Conservation (phyloP, 768 basidiomycete species). For the Tricholoma flavovirens region DNA sequence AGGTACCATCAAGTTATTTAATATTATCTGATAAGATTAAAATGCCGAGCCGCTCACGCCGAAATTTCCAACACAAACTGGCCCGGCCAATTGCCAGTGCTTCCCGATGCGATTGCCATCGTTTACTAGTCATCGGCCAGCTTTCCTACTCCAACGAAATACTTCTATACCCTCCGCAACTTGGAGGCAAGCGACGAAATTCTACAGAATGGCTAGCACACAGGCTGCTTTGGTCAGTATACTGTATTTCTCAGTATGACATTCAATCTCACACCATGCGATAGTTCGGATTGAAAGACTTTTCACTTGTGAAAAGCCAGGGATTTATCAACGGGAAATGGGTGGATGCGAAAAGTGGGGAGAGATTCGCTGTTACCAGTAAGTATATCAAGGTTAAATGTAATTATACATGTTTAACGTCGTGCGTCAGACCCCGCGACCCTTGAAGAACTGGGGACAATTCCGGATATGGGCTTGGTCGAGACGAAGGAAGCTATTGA, state of each 20-base stretch:
- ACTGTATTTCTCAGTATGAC: neutral
- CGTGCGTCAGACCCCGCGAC: slow-evolving; percentile 78
- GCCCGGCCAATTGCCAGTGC: neutral
- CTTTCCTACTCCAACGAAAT: slow-evolving; percentile 22
- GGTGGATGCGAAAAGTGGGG: slow-evolving; percentile 72
- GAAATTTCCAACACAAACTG: no score
- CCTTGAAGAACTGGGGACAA: slow-evolving; percentile 70
- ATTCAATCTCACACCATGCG: neutral
- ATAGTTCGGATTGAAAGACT: slow-evolving; percentile 75
- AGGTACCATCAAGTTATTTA: no score
- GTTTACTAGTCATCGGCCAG: slow-evolving; percentile 19
- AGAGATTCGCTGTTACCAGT: slow-evolving; percentile 75
- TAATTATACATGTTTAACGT: neutral
- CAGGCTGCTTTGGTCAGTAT: slow-evolving; percentile 35
- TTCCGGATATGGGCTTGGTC: slow-evolving; percentile 83
- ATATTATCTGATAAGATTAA: no score
- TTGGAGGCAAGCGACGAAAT: slow-evolving; percentile 1
- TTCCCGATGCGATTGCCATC: slow-evolving; percentile 15
- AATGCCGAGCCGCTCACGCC: no score
- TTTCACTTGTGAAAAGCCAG: slow-evolving; percentile 67
- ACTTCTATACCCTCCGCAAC: slow-evolving; percentile 5
- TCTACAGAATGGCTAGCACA: slow-evolving; percentile 56
- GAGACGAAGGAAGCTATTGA: slow-evolving; percentile 84
- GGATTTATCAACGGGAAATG: slow-evolving; percentile 83
- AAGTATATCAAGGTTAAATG: slow-evolving; percentile 21